These are phyloP conservation scores for Monosporozyma aquatica DNA, from an alignment of 805 yeast genomes.

Conservation along the genomic window DNA sequence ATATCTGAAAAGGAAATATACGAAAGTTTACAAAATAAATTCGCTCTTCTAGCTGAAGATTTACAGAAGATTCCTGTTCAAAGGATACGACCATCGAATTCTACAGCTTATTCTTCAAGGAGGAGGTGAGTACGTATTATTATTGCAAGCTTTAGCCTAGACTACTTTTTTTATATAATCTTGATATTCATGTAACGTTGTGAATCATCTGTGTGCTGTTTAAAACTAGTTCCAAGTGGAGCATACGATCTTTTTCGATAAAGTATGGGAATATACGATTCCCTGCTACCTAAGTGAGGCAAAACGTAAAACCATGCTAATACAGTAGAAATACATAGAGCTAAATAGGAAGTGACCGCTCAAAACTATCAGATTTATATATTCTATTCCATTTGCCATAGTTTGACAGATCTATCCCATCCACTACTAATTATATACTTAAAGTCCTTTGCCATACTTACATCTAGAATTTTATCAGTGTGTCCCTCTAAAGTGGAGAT, in stretches of 20 bases:
- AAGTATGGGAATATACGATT: no score
- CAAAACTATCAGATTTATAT: no score
- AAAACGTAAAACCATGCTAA: no score
- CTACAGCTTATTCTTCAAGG: slow-evolving; percentile 5
- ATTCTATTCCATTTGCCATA: slow-evolving; percentile 41
- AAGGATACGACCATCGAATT: slow-evolving; percentile 17
- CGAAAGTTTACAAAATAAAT: slow-evolving; percentile 11
- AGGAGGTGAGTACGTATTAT: slow-evolving; percentile 6
- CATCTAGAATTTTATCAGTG: slow-evolving; percentile 62
- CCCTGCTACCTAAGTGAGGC: no score
- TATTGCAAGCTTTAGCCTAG: no score
- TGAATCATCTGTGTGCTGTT: no score
- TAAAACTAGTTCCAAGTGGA: no score
- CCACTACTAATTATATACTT: slow-evolving; percentile 52
- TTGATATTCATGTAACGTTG: no score
- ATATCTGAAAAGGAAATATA: slow-evolving; percentile 9
- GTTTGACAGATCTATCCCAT: slow-evolving; percentile 74
- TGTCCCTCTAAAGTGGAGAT: slow-evolving; percentile 46
- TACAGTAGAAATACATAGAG: no score
- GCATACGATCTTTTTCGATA: no score
- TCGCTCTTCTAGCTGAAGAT: slow-evolving; percentile 13
- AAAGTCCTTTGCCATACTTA: slow-evolving; percentile 44
- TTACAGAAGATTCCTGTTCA: slow-evolving; percentile 20
- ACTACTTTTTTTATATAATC: no score
- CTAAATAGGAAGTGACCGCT: no score